phyloP scores from a whole-genome alignment of 2,329 filamentous ascomycete genomes.

The Cordyceps sp. region DNA sequence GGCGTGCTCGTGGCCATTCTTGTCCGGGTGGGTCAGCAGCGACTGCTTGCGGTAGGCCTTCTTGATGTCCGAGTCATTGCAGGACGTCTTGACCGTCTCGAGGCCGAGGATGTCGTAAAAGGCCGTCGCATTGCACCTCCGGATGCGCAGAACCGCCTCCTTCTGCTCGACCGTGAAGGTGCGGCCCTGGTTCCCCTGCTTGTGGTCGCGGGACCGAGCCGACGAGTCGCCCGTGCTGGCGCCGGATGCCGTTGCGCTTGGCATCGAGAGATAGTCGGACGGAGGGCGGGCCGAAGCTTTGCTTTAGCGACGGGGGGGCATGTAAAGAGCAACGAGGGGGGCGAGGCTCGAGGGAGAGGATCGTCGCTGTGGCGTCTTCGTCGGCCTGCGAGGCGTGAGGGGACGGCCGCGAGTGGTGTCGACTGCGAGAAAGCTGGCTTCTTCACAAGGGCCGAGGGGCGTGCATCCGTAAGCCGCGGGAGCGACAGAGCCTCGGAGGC shows the following conservation, averaged over 20 bases:
- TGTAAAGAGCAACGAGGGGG: too few relatives aligned
- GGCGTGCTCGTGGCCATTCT: constrained; percentile 89
- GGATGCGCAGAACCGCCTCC: constrained; percentile 76
- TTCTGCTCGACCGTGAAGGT: constrained; percentile 83
- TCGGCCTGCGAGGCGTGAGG: too few relatives aligned
- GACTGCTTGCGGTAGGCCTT: constrained; percentile 94
- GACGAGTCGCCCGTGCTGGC: constrained; percentile 26
- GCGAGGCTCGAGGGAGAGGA: too few relatives aligned
- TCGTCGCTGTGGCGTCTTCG: too few relatives aligned
- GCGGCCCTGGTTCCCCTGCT: constrained; percentile 60
- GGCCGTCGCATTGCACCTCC: constrained; percentile 65
- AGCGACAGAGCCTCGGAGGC: too few relatives aligned
- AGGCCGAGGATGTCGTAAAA: constrained; percentile 92
- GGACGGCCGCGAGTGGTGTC: too few relatives aligned
- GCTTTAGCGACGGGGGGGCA: too few relatives aligned
- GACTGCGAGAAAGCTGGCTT: too few relatives aligned
- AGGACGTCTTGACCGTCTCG: constrained; percentile 43
- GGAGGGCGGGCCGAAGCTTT: too few relatives aligned
- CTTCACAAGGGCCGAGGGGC: too few relatives aligned
- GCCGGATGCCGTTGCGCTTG: constrained; percentile 36
- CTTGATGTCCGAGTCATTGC: constrained; percentile 76
- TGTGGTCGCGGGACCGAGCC: constrained; percentile 44
- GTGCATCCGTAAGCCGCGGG: too few relatives aligned
- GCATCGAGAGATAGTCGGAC: too few relatives aligned
- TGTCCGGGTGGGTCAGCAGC: constrained; percentile 91